Evolutionary conservation across 768 basidiomycete genomes (phyloP).

Genomic region (Psilocybe cyanescens): DNA sequence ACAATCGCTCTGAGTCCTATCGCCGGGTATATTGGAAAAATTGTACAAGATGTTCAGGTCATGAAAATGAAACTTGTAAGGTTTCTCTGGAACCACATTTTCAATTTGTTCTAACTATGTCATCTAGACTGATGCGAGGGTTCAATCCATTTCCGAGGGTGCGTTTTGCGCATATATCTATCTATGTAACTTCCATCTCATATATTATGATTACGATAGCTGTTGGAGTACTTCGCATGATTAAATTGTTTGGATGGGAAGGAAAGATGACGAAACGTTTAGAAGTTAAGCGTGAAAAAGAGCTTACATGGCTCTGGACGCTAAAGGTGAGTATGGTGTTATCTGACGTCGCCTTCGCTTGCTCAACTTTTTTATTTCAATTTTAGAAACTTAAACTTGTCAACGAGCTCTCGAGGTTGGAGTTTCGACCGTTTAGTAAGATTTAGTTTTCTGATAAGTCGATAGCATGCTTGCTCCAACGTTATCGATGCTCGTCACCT

Average conservation of each 20-base stretch:
- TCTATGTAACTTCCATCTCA: not conserved
- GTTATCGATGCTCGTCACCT: constrained; percentile 70
- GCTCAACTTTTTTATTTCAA: not conserved
- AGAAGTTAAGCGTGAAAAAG: constrained; percentile 61
- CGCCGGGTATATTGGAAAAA: constrained; percentile 57
- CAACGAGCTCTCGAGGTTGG: constrained; percentile 10
- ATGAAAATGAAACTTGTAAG: constrained; percentile 49
- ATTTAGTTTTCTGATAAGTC: not conserved
- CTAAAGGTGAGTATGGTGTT: constrained; percentile 24
- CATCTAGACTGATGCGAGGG: constrained; percentile 51
- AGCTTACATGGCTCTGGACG: constrained; percentile 60
- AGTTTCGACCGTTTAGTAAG: not conserved
- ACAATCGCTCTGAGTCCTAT: constrained; percentile 57
- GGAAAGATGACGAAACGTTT: constrained; percentile 57
- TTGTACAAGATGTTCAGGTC: constrained; percentile 49
- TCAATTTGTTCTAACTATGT: not conserved
- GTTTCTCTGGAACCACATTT: not conserved
- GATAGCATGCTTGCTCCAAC: constrained; percentile 63
- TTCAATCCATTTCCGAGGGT: constrained; percentile 67
- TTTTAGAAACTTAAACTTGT: not conserved
- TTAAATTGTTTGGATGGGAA: constrained; percentile 78
- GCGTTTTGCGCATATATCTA: constrained; percentile 15
- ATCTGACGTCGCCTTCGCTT: not conserved
- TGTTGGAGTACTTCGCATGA: constrained; percentile 63
- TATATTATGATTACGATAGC: constrained; percentile 32